Conservation (phyloP, 371 early-diverging fungal species). For the Batrachochytrium dendrobatidis region DNA sequence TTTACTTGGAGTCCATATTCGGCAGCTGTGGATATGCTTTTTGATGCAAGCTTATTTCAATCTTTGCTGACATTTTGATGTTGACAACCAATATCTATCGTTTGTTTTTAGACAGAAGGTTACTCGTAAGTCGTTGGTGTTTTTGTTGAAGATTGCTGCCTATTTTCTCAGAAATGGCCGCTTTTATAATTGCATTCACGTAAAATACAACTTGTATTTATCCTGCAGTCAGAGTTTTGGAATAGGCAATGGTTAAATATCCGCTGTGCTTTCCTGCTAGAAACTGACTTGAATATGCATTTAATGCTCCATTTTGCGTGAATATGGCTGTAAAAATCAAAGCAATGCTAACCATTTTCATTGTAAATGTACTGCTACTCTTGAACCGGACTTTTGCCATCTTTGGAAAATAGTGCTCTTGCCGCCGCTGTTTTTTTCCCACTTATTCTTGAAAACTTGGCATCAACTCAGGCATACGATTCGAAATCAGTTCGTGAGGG, state of each 20-base stretch:
- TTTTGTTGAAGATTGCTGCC: background rate
- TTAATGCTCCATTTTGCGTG: too few relatives aligned
- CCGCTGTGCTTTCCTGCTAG: too few relatives aligned
- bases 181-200: too few relatives aligned
- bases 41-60: background rate
- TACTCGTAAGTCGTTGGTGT: background rate
- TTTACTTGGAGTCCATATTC: too few relatives aligned
- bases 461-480: slow-evolving; percentile 6
- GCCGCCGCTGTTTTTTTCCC: slow-evolving; percentile 37
- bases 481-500: background rate
- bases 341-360: background rate
- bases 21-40: too few relatives aligned
- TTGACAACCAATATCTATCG: background rate
- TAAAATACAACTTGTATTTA: too few relatives aligned
- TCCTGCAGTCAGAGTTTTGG: too few relatives aligned
- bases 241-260: background rate
- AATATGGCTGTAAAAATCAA: too few relatives aligned
- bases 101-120: background rate
- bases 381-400: background rate
- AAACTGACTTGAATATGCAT: too few relatives aligned
- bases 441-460: slow-evolving; percentile 40
- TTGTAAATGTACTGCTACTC: background rate
- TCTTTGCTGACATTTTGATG: background rate
- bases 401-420: slow-evolving; percentile 7
- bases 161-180: too few relatives aligned